A percentile compares a stretch with the other conserved stretches of the same genome.
Evolutionary conservation across 768 basidiomycete genomes (phyloP).

Genomic region (Mycena galopus): DNA sequence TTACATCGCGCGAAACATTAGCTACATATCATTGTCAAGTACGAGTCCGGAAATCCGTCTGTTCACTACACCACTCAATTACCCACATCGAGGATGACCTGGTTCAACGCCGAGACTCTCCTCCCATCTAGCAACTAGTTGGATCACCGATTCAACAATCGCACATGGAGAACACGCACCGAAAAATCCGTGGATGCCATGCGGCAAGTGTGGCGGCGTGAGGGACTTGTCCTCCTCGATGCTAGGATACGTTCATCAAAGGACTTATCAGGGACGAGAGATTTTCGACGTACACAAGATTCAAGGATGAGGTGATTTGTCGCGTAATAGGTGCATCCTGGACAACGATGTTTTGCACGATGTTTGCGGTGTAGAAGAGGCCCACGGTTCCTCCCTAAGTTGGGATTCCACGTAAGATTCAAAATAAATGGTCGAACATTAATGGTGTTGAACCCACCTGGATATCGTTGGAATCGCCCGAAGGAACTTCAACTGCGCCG

Average conservation of each 20-base stretch:
- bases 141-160: background rate
- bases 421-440: too few relatives aligned
- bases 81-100: slow-evolving; percentile 44
- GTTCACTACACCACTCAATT: background rate
- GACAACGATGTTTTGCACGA: slow-evolving; percentile 49
- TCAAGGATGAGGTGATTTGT: slow-evolving; percentile 50
- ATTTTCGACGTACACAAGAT: slow-evolving; percentile 49
- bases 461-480: slow-evolving; percentile 34
- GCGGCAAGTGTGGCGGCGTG: slow-evolving; percentile 29
- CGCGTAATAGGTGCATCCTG: slow-evolving; percentile 46
- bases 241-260: background rate
- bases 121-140: slow-evolving; percentile 41
- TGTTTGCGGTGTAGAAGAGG: slow-evolving; percentile 52
- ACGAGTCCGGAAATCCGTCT: background rate
- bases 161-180: slow-evolving; percentile 22
- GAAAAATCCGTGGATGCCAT: slow-evolving; percentile 44
- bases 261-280: background rate
- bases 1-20: too few relatives aligned
- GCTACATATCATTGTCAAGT: too few relatives aligned
- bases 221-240: slow-evolving; percentile 31
- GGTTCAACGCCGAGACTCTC: slow-evolving; percentile 47
- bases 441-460: slow-evolving; percentile 20
- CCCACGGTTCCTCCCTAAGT: slow-evolving; percentile 45
- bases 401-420: too few relatives aligned
- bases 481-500: slow-evolving; percentile 46